Percentiles rank a stretch among this genome's conserved stretches.
Evolutionary conservation across 108 stramenopile species (phyloP).

Genomic region (Epithemia pelagica): DNA sequence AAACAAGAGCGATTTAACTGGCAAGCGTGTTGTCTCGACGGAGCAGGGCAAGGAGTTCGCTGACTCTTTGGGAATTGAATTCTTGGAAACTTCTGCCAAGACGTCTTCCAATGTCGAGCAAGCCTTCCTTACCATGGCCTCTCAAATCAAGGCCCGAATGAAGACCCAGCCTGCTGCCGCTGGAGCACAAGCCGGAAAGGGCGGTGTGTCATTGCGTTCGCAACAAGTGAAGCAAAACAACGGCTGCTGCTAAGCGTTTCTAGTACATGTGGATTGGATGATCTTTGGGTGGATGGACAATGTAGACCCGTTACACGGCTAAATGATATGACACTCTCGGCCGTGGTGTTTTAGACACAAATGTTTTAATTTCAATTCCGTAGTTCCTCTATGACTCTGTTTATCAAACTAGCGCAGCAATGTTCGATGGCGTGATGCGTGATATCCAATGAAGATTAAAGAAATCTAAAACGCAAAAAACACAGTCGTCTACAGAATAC

Average conservation of each 20-base stretch:
- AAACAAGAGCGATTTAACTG: conserved; percentile 97
- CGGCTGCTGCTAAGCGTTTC: conserved; percentile 69
- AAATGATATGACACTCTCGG: neutral
- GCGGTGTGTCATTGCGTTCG: conserved; percentile 67
- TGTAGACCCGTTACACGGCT: neutral
- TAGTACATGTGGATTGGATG: neutral
- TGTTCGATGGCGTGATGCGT: too few relatives aligned
- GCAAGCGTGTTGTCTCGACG: conserved; percentile 90
- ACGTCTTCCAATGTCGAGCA: conserved; percentile 97
- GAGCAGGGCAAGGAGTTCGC: conserved; percentile 98
- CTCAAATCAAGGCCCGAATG: conserved; percentile 97
- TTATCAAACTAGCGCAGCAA: too few relatives aligned
- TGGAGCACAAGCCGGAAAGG: conserved; percentile 42
- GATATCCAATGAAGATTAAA: too few relatives aligned
- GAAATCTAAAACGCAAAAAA: too few relatives aligned
- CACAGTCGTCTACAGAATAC: too few relatives aligned
- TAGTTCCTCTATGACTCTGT: too few relatives aligned
- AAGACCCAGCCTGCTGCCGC: conserved; percentile 87
- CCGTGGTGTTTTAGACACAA: neutral
- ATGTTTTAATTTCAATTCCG: neutral
- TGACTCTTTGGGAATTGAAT: conserved; percentile 94
- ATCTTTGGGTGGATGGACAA: conserved; percentile 1
- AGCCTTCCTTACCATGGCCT: conserved; percentile 98
- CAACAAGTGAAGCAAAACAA: conserved; percentile 74
- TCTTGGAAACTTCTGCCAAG: conserved; percentile 99